A percentile compares a stretch with the other conserved stretches of the same genome.
These are phyloP conservation scores for Peronosclerospora sorghi DNA, from an alignment of 352 stramenopile species.

Conservation along the genomic window DNA sequence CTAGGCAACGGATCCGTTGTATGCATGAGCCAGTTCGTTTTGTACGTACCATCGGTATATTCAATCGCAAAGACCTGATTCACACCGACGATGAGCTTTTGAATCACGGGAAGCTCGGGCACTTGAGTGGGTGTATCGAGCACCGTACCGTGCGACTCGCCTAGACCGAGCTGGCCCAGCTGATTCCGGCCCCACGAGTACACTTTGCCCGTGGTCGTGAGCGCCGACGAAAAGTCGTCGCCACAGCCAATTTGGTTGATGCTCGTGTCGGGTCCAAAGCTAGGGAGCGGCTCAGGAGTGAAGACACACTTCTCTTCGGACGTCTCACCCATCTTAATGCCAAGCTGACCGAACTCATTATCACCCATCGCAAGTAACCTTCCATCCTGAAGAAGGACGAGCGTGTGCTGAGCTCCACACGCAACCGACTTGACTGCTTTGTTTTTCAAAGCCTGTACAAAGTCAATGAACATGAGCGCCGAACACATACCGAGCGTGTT, in stretches of 20 bases:
- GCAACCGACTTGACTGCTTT: constrained; percentile 41
- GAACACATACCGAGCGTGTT: neutral
- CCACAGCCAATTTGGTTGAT: constrained; percentile 43
- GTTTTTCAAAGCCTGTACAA: constrained; percentile 37
- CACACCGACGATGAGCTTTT: constrained; percentile 48
- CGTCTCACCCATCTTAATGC: constrained; percentile 19
- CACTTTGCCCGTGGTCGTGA: constrained; percentile 40
- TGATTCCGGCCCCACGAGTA: constrained; percentile 68
- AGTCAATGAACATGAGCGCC: neutral
- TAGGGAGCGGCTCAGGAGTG: constrained; percentile 21
- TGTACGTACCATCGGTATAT: constrained; percentile 51
- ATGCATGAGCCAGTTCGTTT: neutral
- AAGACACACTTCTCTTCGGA: constrained; percentile 27
- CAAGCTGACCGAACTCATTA: constrained; percentile 64
- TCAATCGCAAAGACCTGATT: constrained; percentile 74
- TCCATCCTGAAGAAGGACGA: constrained; percentile 50
- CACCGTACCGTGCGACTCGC: constrained; percentile 25
- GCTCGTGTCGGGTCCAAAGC: constrained; percentile 15
- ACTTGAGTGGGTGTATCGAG: constrained; percentile 47
- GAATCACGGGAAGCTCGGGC: constrained; percentile 35
- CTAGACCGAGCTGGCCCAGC: constrained; percentile 55
- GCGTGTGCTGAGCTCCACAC: constrained; percentile 60
- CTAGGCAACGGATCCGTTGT: neutral
- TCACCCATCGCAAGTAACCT: constrained; percentile 60
- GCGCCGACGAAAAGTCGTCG: constrained; percentile 52